Base-by-base conservation (phyloP, 305 asterid species). In the Fraxinus latifolia region DNA sequence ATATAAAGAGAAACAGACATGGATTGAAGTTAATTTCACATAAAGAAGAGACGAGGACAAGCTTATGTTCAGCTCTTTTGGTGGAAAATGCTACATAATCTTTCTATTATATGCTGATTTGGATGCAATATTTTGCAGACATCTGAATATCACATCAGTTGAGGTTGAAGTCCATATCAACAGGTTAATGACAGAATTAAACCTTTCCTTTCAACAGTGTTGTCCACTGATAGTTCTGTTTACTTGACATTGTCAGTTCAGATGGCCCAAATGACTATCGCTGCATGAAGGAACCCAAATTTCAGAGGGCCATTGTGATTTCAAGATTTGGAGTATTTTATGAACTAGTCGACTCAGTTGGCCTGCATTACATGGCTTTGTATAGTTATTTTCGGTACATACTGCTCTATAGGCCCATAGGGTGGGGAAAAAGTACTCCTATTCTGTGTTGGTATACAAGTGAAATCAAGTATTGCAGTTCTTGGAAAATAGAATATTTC, bases 371-470 rank as follows among this genome's bases (percentile, higher is more conserved):
- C 55, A 79, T 79, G 39, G 79, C 72, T 42, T 23, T 74, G 77
- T 15, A 67, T 86, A 50, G 85, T 72, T 70, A 27, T 27, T 71
- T 71, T 82, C 70, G 42, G 39, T 78, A 87, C 77, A 80, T 78
- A 80, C 80, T 31, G 37, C 67, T 67, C 53, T 58, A 21, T 2
- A 65, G 29, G 11, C 55, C 53, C 25, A 21, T 2, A 65, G 29
- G 11, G 55, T 37, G 53, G 78, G 65, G 32, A 34, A 42, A 44
- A 12, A 39, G 21, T 29, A 53, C 47, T 50, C 36, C 58, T 14
- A 58, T 60, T 80, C 44, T 44, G 25, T n/a, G 29, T 25, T 73
- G 23, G 77, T 79, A 60, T 77, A 34, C 47, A 76, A 12, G 50
- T 70, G 31, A 37, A 65, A 78, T 81, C 79, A 36, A 47, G 62